Percentiles rank a stretch among this genome's conserved stretches.
phyloP scores from a whole-genome alignment of 2,329 filamentous ascomycete species.

The Exophiala alcalophila region DNA sequence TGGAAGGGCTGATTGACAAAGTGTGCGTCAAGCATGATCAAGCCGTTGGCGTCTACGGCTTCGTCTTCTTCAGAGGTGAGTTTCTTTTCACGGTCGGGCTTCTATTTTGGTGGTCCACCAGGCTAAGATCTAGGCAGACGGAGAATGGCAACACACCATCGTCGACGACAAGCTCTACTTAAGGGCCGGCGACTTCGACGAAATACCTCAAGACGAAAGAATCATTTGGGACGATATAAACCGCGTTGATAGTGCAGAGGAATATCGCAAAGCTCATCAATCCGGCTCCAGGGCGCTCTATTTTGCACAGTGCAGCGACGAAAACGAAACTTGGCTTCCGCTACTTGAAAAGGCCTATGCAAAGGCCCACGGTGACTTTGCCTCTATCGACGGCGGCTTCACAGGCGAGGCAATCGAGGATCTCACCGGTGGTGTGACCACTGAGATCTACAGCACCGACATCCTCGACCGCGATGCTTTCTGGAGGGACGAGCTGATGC shows the following conservation, averaged over 20 bases:
- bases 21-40: conserved; percentile 72
- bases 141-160: conserved; percentile 88
- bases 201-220: conserved; percentile 70
- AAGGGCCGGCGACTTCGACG: conserved; percentile 77
- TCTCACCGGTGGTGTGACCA: conserved; percentile 53
- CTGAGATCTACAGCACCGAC: conserved; percentile 46
- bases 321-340: conserved; percentile 80
- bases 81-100: not conserved
- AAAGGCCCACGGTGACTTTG: conserved; percentile 79
- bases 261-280: conserved; percentile 69
- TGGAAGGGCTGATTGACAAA: conserved; percentile 66
- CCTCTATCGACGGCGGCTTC: conserved; percentile 70
- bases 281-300: conserved; percentile 73
- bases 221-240: conserved; percentile 72
- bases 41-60: conserved; percentile 76
- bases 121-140: conserved; percentile 51
- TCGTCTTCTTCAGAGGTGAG: conserved; percentile 71
- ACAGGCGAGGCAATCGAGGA: conserved; percentile 62
- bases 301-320: conserved; percentile 71
- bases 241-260: conserved; percentile 63
- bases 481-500: conserved; percentile 76
- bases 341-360: conserved; percentile 80
- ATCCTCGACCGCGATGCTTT: conserved; percentile 69
- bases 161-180: conserved; percentile 89
- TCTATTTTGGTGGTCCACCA: not conserved